A percentile compares a stretch with the other conserved stretches of the same genome.
Conservation (phyloP, 257 asterid genomes). For the Solanum chiquidenum region DNA sequence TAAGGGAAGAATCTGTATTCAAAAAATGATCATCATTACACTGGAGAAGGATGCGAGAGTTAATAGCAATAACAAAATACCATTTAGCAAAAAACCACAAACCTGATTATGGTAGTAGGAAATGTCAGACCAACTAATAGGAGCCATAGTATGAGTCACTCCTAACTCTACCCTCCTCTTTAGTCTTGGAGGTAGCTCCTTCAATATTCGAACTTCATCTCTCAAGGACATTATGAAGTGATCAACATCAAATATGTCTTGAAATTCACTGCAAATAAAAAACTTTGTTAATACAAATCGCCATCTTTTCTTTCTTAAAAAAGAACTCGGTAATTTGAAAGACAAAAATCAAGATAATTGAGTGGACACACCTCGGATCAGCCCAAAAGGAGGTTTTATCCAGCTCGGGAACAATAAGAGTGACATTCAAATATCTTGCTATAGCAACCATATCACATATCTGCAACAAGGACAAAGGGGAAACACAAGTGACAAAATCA, state of each 20-base stretch:
- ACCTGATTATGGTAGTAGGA: constrained; percentile 61
- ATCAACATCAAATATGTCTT: constrained; percentile 58
- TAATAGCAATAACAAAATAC: not conserved
- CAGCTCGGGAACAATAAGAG: constrained; percentile 63
- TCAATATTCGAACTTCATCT: constrained; percentile 57
- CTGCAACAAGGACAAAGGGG: constrained; percentile 16
- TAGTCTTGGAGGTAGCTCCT: constrained; percentile 53
- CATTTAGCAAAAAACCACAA: not conserved
- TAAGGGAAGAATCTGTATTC: constrained; percentile 25
- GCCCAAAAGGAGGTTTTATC: constrained; percentile 73
- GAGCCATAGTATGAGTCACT: constrained; percentile 39
- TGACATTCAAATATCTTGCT: constrained; percentile 48
- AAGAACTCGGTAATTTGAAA: not conserved
- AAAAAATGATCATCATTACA: not conserved
- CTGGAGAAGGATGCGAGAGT: not conserved
- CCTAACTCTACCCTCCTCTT: constrained; percentile 43
- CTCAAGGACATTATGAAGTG: constrained; percentile 58
- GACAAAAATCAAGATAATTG: not conserved
- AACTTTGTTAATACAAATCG: not conserved
- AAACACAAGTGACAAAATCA: not conserved
- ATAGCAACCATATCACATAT: constrained; percentile 74
- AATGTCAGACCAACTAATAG: constrained; percentile 68
- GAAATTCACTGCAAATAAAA: constrained; percentile 42
- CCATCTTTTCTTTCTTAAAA: not conserved
- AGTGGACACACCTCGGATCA: constrained; percentile 45